These are phyloP conservation scores for Lentinula aciculospora DNA, from an alignment of 768 basidiomycete genomes.

Conservation along the genomic window DNA sequence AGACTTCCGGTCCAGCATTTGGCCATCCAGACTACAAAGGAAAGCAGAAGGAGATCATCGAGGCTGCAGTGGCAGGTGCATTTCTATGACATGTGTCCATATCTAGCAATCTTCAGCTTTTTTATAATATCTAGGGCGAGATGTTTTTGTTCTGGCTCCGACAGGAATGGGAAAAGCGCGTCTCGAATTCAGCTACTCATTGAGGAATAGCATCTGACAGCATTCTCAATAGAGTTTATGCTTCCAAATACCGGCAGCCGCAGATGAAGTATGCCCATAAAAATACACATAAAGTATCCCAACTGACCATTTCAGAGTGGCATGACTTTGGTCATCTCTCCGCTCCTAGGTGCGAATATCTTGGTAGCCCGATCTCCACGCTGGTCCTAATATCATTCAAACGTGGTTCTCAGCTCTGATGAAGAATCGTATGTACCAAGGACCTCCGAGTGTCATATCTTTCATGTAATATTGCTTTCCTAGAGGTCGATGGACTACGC, in stretches of 20 bases:
- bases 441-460: background rate
- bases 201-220: background rate
- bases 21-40: constrained; percentile 67
- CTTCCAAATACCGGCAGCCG: constrained; percentile 79
- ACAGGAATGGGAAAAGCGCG: constrained; percentile 86
- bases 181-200: background rate
- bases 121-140: constrained; percentile 40
- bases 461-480: background rate
- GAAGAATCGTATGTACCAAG: constrained; percentile 62
- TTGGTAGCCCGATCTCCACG: background rate
- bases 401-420: constrained; percentile 56
- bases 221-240: constrained; percentile 61
- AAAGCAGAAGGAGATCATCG: constrained; percentile 71
- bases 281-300: background rate
- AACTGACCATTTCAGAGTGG: constrained; percentile 40
- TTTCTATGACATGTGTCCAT: background rate
- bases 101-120: background rate
- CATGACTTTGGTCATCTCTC: constrained; percentile 71
- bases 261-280: constrained; percentile 39
- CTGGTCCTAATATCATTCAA: too few species aligned
- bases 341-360: constrained; percentile 54
- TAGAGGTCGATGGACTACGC: constrained; percentile 63
- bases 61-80: constrained; percentile 61
- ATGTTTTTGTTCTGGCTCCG: constrained; percentile 77
- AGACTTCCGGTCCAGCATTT: constrained; percentile 43